Conservation (phyloP, 2,329 filamentous ascomycete genomes). For the Penicillium sp. region DNA sequence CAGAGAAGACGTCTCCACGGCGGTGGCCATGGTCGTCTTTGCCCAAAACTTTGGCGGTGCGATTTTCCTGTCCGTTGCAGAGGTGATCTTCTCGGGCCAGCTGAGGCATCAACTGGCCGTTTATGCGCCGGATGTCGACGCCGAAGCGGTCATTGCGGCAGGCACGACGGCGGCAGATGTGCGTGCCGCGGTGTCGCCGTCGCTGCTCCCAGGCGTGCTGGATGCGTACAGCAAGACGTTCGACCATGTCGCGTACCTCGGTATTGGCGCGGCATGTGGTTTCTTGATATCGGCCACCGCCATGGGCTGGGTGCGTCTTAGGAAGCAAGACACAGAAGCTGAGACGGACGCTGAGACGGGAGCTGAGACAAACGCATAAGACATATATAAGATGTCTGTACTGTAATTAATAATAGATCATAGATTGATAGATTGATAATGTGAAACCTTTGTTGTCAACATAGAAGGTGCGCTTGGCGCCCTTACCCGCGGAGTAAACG, state of each 20-base stretch:
- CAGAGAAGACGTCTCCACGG: slow-evolving; percentile 18
- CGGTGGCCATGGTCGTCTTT: slow-evolving; percentile 15
- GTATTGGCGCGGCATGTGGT: background rate
- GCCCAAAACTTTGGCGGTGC: slow-evolving; percentile 2
- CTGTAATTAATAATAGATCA: no score
- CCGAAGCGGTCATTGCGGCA: slow-evolving; percentile 7
- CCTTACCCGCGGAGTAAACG: background rate
- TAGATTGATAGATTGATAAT: background rate
- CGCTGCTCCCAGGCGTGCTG: slow-evolving; percentile 26
- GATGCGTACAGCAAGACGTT: slow-evolving; percentile 24
- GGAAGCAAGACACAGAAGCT: background rate
- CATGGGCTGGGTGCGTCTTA: background rate
- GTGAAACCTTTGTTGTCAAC: background rate
- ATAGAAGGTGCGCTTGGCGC: background rate
- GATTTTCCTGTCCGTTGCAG: background rate
- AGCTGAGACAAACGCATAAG: no score
- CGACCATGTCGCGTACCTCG: background rate
- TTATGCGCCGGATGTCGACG: slow-evolving; percentile 14
- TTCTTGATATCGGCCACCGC: background rate
- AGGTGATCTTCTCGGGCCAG: slow-evolving; percentile 23
- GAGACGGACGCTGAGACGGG: no score
- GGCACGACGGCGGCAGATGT: slow-evolving; percentile 24
- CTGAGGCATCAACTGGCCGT: slow-evolving; percentile 10
- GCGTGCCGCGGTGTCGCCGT: background rate
- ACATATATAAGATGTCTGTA: no score